phyloP scores from a whole-genome alignment of 768 basidiomycete genomes.

The Xanthoconium stramineum region DNA sequence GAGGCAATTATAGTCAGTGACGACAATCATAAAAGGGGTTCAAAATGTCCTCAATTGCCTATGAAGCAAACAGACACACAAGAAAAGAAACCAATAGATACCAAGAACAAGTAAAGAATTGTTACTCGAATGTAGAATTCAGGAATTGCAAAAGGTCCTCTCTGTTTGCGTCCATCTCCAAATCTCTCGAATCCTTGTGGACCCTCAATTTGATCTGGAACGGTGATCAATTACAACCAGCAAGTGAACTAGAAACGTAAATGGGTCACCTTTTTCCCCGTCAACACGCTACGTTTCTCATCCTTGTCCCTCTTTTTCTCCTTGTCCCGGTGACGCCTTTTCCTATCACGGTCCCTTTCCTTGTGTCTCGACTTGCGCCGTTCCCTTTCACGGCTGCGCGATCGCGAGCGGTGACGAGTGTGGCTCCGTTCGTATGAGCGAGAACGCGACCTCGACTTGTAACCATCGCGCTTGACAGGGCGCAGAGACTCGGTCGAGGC shows the following conservation, averaged over 20 bases:
- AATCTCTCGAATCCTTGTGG: constrained; percentile 54
- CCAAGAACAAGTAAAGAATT: not conserved
- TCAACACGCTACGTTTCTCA: constrained; percentile 53
- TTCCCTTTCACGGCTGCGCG: constrained; percentile 27
- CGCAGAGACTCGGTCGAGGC: constrained; percentile 14
- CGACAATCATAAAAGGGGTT: too few species aligned
- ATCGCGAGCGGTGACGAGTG: constrained; percentile 19
- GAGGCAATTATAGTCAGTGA: too few species aligned
- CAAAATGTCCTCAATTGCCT: too few species aligned
- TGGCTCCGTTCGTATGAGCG: constrained; percentile 16
- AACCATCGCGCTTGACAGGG: constrained; percentile 14
- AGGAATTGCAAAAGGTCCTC: constrained; percentile 51
- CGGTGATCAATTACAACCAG: not conserved
- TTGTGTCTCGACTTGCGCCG: constrained; percentile 23
- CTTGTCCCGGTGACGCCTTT: constrained; percentile 36
- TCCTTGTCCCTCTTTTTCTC: constrained; percentile 39
- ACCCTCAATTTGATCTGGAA: constrained; percentile 60
- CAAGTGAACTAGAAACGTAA: not conserved
- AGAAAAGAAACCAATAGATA: not conserved
- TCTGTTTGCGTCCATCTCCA: constrained; percentile 56
- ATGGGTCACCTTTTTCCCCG: constrained; percentile 53
- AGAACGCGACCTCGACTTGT: constrained; percentile 22
- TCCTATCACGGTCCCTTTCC: constrained; percentile 34
- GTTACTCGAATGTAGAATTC: constrained; percentile 45
- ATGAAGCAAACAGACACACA: not conserved